Percentiles rank a stretch among this genome's conserved stretches.
Conservation (phyloP, 1,284 basidiomycete genomes). For the Ceratobasidium sp. region DNA sequence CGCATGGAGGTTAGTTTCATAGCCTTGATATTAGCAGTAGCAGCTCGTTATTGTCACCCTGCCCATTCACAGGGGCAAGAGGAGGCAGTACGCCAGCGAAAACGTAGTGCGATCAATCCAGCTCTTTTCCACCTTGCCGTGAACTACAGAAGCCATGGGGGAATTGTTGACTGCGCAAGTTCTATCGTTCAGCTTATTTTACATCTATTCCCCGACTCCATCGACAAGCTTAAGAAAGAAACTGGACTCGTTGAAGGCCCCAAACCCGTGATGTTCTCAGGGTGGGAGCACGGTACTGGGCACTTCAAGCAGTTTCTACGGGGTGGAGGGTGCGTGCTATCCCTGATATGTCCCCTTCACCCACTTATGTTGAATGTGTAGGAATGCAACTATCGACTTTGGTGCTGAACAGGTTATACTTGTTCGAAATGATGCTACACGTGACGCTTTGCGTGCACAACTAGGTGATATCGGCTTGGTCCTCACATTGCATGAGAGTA, state of each 20-base stretch:
- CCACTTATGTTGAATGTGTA: neutral
- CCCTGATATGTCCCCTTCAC: too few species aligned
- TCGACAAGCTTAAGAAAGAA: slow-evolving; percentile 54
- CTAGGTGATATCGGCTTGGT: slow-evolving; percentile 70
- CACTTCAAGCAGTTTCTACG: slow-evolving; percentile 58
- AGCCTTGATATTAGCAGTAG: too few species aligned
- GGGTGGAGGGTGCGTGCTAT: slow-evolving; percentile 16
- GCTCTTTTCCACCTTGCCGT: slow-evolving; percentile 60
- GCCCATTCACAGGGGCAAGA: slow-evolving; percentile 3
- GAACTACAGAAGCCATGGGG: slow-evolving; percentile 31
- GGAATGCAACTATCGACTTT: slow-evolving; percentile 36
- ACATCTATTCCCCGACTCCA: slow-evolving; percentile 67
- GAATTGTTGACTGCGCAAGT: slow-evolving; percentile 54
- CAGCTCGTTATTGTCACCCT: too few species aligned
- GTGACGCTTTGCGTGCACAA: slow-evolving; percentile 56
- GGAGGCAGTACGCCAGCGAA: slow-evolving; percentile 37
- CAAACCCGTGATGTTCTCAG: slow-evolving; percentile 65
- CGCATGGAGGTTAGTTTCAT: slow-evolving; percentile 60
- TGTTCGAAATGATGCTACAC: slow-evolving; percentile 65
- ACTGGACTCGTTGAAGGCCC: slow-evolving; percentile 54
- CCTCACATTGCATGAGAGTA: slow-evolving; percentile 74
- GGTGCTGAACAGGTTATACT: slow-evolving; percentile 54
- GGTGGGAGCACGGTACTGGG: slow-evolving; percentile 60
- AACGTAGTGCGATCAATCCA: slow-evolving; percentile 49
- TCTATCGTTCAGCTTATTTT: slow-evolving; percentile 56